These are phyloP conservation scores for Trichoderma pleuroti DNA, from an alignment of 2,329 filamentous ascomycete species.

Conservation along the genomic window DNA sequence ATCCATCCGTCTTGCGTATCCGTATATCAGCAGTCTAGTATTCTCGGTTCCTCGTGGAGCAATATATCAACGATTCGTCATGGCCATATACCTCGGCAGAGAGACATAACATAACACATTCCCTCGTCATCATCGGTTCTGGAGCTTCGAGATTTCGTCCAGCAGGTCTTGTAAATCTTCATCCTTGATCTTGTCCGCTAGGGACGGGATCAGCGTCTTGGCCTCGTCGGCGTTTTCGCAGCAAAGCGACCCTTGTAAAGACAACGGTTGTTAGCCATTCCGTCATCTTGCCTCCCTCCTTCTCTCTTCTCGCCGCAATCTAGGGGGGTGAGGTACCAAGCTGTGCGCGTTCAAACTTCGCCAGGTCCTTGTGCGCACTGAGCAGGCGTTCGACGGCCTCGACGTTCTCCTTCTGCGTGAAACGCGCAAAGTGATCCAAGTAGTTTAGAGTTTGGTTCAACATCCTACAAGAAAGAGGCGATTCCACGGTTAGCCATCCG, in stretches of 20 bases:
- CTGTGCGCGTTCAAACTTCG: slow-evolving; percentile 90
- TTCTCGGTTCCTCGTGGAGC: neutral
- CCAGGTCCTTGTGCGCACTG: slow-evolving; percentile 72
- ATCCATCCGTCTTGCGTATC: slow-evolving; percentile 20
- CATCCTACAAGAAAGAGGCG: slow-evolving; percentile 49
- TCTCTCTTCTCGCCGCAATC: neutral
- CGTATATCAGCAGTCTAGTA: slow-evolving; percentile 5
- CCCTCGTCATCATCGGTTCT: slow-evolving; percentile 34
- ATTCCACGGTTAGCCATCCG: neutral
- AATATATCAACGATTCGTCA: slow-evolving; percentile 1
- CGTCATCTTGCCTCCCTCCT: neutral
- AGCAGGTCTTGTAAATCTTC: slow-evolving; percentile 83
- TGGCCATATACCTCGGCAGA: neutral
- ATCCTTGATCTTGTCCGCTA: slow-evolving; percentile 86
- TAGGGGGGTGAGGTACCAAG: slow-evolving; percentile 57
- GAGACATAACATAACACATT: neutral
- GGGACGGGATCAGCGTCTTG: slow-evolving; percentile 87
- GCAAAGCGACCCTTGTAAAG: slow-evolving; percentile 71
- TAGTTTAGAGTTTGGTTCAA: slow-evolving; percentile 87
- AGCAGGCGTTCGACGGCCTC: slow-evolving; percentile 89
- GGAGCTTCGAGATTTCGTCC: slow-evolving; percentile 83
- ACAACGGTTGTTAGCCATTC: neutral
- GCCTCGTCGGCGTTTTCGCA: slow-evolving; percentile 93
- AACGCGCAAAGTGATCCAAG: slow-evolving; percentile 89
- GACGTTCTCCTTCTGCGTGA: slow-evolving; percentile 92